phyloP scores from a whole-genome alignment of 805 yeast species.

The Wickerhamiella sorbophila region DNA sequence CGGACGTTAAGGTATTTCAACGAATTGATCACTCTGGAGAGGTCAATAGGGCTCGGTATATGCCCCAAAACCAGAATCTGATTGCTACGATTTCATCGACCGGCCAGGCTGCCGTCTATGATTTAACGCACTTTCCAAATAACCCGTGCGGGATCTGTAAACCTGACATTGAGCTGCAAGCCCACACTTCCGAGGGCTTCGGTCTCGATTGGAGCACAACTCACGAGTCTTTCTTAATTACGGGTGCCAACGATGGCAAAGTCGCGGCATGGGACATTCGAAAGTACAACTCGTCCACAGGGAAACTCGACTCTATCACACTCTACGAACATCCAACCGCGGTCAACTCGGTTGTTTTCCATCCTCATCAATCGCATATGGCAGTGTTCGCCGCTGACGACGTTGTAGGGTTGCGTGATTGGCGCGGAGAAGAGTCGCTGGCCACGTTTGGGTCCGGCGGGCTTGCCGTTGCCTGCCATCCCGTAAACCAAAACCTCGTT shows the following conservation, averaged over 20 bases:
- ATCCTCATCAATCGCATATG: conserved; percentile 43
- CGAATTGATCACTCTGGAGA: conserved; percentile 56
- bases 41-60: conserved; percentile 53
- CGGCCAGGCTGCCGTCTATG: conserved; percentile 57
- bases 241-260: conserved; percentile 48
- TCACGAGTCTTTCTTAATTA: conserved; percentile 44
- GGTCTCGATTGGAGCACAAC: conserved; percentile 64
- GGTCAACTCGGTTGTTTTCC: conserved; percentile 62
- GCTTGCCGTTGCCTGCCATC: conserved; percentile 41
- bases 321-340: conserved; percentile 31
- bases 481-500: conserved; percentile 38
- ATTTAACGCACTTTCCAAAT: conserved; percentile 67
- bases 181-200: conserved; percentile 34
- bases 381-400: conserved; percentile 59
- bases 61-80: conserved; percentile 81
- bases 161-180: conserved; percentile 39
- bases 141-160: conserved; percentile 28
- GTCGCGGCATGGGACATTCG: conserved; percentile 57
- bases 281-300: conserved; percentile 23
- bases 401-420: conserved; percentile 8
- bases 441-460: conserved; percentile 29
- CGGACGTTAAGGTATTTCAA: conserved; percentile 35
- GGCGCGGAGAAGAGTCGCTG: conserved; percentile 15
- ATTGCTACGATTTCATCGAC: conserved; percentile 54
- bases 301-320: conserved; percentile 18